A percentile compares a stretch with the other conserved stretches of the same genome.
These are phyloP conservation scores for Lipomyces orientalis DNA, from an alignment of 805 yeast species.

Conservation along the genomic window DNA sequence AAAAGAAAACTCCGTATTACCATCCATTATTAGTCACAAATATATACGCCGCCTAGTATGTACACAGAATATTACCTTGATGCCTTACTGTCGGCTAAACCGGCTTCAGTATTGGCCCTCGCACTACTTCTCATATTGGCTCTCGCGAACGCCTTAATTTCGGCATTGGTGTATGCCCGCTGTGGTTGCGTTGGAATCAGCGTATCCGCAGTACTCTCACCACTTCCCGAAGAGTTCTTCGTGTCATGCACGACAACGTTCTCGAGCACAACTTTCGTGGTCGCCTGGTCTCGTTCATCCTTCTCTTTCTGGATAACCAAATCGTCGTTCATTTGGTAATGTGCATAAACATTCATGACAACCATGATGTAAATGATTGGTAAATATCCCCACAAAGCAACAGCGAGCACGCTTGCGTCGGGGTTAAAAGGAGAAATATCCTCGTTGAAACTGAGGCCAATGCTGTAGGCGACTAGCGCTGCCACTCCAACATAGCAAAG, in stretches of 20 bases:
- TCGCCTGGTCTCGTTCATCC: constrained; percentile 30
- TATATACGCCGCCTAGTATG: neutral
- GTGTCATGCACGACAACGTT: constrained; percentile 24
- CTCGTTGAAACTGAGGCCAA: constrained; percentile 31
- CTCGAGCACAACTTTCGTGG: constrained; percentile 15
- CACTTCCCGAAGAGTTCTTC: neutral
- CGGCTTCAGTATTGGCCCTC: neutral
- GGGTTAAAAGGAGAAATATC: constrained; percentile 40
- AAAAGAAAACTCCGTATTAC: neutral
- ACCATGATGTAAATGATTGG: constrained; percentile 39
- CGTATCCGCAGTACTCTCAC: constrained; percentile 4
- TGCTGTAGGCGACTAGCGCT: constrained; percentile 34
- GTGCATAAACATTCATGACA: constrained; percentile 39
- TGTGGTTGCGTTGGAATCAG: constrained; percentile 11
- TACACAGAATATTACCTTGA: neutral
- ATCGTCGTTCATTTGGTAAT: constrained; percentile 40
- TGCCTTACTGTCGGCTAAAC: neutral
- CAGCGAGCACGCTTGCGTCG: constrained; percentile 34
- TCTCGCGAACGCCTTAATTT: constrained; percentile 26
- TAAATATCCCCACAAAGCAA: constrained; percentile 40
- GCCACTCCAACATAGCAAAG: constrained; percentile 22
- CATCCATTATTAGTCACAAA: neutral
- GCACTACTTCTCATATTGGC: constrained; percentile 9
- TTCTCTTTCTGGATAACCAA: constrained; percentile 34
- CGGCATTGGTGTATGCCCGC: constrained; percentile 29